Conservation (phyloP, 2,329 filamentous ascomycete species). For the Cytospora piceae region DNA sequence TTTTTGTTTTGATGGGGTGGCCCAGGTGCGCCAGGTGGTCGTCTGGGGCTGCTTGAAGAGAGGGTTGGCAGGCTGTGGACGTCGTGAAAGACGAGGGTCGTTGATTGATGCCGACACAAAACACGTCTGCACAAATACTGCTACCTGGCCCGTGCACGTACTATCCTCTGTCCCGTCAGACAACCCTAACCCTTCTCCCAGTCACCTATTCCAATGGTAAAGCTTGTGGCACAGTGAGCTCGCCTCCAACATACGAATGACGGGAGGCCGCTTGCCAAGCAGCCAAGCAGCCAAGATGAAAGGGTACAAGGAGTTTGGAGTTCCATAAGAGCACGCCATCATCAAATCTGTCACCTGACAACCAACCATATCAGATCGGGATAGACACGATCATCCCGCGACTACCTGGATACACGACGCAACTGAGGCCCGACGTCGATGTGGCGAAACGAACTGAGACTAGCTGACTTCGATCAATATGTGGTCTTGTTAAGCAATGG, state of each 20-base stretch:
- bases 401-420: neutral
- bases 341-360: too few relatives aligned
- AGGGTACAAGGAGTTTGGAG: neutral
- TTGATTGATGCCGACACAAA: conserved; percentile 24
- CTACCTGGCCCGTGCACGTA: conserved; percentile 16
- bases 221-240: too few relatives aligned
- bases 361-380: neutral
- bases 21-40: conserved; percentile 15
- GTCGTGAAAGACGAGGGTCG: conserved; percentile 22
- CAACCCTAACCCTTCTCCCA: neutral
- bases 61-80: conserved; percentile 24
- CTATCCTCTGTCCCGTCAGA: neutral
- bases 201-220: too few relatives aligned
- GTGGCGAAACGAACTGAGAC: neutral
- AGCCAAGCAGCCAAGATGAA: neutral
- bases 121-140: conserved; percentile 26
- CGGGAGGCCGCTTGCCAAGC: too few relatives aligned
- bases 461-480: neutral
- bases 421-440: neutral
- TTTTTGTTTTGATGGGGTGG: conserved; percentile 15
- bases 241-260: too few relatives aligned
- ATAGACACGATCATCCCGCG: neutral
- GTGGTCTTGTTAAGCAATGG: too few relatives aligned
- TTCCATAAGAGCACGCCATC: too few relatives aligned
- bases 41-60: conserved; percentile 30